Base-by-base conservation (phyloP, 2,329 filamentous ascomycete species). In the Zasmidium citrigriseum region DNA sequence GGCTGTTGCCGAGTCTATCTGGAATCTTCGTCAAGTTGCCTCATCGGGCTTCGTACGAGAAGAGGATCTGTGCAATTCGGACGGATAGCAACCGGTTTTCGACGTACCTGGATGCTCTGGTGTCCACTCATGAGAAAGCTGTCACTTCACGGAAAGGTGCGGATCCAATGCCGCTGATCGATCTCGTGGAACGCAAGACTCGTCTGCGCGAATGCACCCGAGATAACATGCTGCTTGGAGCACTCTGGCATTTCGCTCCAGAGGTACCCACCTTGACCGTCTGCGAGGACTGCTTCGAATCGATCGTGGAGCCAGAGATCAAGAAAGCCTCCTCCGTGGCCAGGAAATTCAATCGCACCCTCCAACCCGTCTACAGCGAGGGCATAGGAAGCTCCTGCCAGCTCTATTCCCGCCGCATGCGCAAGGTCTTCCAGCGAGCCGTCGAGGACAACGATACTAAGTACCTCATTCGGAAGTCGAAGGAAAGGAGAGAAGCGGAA, bases 271-370 rank as follows among this genome's bases (percentile, higher is more conserved):
- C 92, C 49, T 86, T 96, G 67, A 91, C 89, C 0, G 88, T 96
- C 3, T 98, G 93, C 74, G 86, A 89, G 63, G 90, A 93, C 73
- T 98, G 93, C 73, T 96, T 89, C 71, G 84, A 90, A 16, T 86
- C 91, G 21, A 83, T 91, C 0, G 85, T 96, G n/a, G 85, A 83
- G 74, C 91, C 92, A 0, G 78, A 86, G 52, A 75, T 87, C 1
- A 78, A 81, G 25, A 77, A 81, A 2, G 75, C 81, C 41, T 58
- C 62, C n/a, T 76, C 82, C 0, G 78, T 93, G 22, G 86, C 89
- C 10, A 77, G 82, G 18, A 84, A 87, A 63, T 89, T 95, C 65
- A 86, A 84, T 62, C 80, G 82, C 56, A 80, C 83, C 14, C 80
- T 85, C 22, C 83, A 86, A 62, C 79, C 81, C 12, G 74, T 89